Evolutionary conservation across 2,329 filamentous ascomycete species (phyloP), one percentile per base, ranked within the genome.

Genomic region (Pseudocercospora musae): DNA sequence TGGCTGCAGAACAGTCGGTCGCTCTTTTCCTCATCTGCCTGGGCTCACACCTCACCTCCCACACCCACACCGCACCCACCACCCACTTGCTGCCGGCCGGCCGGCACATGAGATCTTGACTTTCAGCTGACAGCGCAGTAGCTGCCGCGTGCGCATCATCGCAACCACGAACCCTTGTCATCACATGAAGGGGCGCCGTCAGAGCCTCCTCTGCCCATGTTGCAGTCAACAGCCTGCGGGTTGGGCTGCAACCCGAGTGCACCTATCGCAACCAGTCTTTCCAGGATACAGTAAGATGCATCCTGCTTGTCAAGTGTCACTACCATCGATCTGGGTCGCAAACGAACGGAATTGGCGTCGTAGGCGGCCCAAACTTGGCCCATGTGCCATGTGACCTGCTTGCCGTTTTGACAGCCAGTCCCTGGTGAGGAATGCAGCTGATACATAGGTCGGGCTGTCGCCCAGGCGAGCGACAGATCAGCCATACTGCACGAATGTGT

Each of bases 231-330:
- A 21, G 27, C 52, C 20, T 33, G 27, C 42, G 48, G 57, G 57
- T 62, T 59, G 60, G 57, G 56, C 56, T 59, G 23, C 57, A 40
- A 59, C n/a, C 42, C 25, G 29, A 29, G 20, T 59, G 52, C 31
- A 57, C 62, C 62, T 63, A 63, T 63, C 33, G 50, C 40, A 42
- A 42, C n/a, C 48, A 31, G 7, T 29, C 18, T 15, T 37, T 31
- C 57, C 56, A 59, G 62, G 56, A 63, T 59, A 44, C 31, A 33
- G 57, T 63, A 18, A 57, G 54, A 55, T 57, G 55, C 62, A 57
- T 53, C 50, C 57, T 50, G 57, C 50, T 48, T 57, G 50, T 59
- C 61, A 63, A 52, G 29, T 44, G 44, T 60, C 62, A 18, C 20
- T 57, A 57, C 54, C 54, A 54, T 54, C 29, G 15, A 44, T 42